Evolutionary conservation across 352 stramenopile genomes (phyloP).

Genomic region (Globisporangium cystogenes): DNA sequence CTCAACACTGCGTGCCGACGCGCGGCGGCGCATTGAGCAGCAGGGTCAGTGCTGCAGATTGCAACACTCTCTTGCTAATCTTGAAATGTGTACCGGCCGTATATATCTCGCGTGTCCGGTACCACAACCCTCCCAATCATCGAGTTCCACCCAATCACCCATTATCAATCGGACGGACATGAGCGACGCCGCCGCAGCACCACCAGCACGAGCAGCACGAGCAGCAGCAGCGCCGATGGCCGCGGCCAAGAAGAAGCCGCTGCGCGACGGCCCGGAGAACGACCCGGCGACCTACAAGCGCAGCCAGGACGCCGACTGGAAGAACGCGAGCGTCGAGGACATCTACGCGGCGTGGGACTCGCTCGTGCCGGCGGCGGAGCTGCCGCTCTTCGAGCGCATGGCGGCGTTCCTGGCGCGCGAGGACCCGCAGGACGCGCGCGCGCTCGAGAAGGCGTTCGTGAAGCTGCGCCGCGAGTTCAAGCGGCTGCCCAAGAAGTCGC

Average conservation of each 20-base stretch:
- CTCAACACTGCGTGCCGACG: too few species aligned
- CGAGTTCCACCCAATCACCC: not conserved
- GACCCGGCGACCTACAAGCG: conserved; percentile 86
- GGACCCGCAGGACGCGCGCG: conserved; percentile 65
- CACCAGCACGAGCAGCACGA: not conserved
- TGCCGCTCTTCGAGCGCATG: conserved; percentile 78
- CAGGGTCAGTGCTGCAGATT: too few species aligned
- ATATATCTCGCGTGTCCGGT: too few species aligned
- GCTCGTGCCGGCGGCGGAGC: conserved; percentile 59
- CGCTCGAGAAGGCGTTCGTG: conserved; percentile 84
- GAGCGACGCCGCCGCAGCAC: not conserved
- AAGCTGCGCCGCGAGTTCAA: conserved; percentile 84
- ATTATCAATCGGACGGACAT: not conserved
- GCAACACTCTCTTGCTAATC: too few species aligned
- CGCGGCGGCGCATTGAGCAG: too few species aligned
- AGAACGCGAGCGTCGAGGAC: conserved; percentile 82
- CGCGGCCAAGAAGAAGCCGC: conserved; percentile 13
- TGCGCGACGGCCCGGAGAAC: conserved; percentile 42
- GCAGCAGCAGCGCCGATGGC: not conserved
- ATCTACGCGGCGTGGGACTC: conserved; percentile 86
- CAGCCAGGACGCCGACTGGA: conserved; percentile 69
- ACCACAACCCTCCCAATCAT: too few species aligned
- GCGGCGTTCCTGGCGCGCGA: conserved; percentile 69
- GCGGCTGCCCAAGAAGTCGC: conserved; percentile 88
- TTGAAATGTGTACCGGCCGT: too few species aligned